Conservation (phyloP, 495 filamentous ascomycete species). For the Rhypophila decipiens region DNA sequence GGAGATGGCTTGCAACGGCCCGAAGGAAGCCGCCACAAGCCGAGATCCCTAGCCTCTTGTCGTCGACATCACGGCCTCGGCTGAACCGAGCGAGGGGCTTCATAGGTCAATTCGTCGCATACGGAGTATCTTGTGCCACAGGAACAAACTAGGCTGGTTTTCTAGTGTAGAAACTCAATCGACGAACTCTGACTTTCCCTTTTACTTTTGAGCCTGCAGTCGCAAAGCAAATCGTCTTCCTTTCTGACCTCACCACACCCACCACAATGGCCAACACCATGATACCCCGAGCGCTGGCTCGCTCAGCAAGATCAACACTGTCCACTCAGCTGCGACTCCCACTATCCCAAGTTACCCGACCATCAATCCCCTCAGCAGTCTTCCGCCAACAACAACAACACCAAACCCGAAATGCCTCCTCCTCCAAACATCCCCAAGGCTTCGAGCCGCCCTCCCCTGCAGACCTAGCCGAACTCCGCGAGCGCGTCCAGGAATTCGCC, state of each 20-base stretch:
- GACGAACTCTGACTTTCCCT: too few relatives aligned
- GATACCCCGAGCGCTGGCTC: constrained; percentile 23
- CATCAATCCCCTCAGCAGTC: constrained; percentile 4
- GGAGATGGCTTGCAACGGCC: constrained; percentile 17
- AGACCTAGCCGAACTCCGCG: constrained; percentile 79
- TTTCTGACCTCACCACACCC: not conserved
- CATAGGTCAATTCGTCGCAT: not conserved
- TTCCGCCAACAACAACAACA: constrained; percentile 10
- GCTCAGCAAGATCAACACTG: constrained; percentile 17
- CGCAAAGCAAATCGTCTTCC: too few relatives aligned
- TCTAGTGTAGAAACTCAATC: too few relatives aligned
- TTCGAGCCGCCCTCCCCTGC: constrained; percentile 69
- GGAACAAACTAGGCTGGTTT: too few relatives aligned
- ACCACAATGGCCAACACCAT: constrained; percentile 19
- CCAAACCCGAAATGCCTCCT: constrained; percentile 30
- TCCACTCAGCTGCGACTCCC: constrained; percentile 8
- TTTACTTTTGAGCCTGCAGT: too few relatives aligned
- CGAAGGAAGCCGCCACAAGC: constrained; percentile 30
- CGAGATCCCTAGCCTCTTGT: constrained; percentile 12
- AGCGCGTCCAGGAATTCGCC: constrained; percentile 88
- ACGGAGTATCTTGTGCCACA: not conserved
- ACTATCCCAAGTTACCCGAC: constrained; percentile 5
- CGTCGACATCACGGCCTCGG: too few relatives aligned
- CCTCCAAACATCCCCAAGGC: constrained; percentile 75
- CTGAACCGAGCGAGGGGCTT: not conserved